Conservation (phyloP, 2,329 filamentous ascomycete species). For the Annulohypoxylon truncatum region DNA sequence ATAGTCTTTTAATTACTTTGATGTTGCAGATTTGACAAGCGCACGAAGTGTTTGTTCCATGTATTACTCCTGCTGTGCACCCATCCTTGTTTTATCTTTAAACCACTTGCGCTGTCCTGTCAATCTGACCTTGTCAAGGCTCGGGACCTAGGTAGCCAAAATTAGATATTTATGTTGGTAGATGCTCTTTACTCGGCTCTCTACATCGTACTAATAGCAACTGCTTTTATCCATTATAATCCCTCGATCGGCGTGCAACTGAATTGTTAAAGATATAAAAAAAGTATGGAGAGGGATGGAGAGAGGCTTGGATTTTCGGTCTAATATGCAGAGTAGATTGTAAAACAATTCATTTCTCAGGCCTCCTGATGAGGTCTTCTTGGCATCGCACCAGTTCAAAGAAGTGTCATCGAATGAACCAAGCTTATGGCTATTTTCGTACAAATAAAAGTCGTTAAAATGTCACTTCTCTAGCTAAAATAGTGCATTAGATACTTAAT, state of each 20-base stretch:
- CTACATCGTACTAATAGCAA: not conserved
- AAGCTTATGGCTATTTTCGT: not conserved
- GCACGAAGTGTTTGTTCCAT: constrained; percentile 13
- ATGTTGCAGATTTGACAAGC: constrained; percentile 1
- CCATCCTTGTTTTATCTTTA: constrained; percentile 36
- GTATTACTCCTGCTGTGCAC: constrained; percentile 20
- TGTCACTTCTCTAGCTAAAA: constrained; percentile 8
- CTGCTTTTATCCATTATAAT: not conserved
- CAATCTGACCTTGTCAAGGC: constrained; percentile 15
- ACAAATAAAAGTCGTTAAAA: constrained; percentile 2
- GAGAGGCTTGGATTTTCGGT: not conserved
- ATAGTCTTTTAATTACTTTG: not conserved
- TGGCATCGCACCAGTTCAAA: constrained; percentile 12
- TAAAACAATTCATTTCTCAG: constrained; percentile 30
- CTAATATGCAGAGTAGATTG: constrained; percentile 7
- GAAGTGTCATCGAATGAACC: constrained; percentile 10
- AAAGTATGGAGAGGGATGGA: not conserved
- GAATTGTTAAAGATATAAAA: not conserved
- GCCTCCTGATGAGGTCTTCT: constrained; percentile 14
- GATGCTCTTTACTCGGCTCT: not conserved
- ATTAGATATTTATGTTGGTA: constrained; percentile 5
- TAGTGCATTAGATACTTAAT: constrained; percentile 3
- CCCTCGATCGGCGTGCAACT: constrained; percentile 5
- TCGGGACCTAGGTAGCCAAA: not conserved
- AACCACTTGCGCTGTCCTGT: not conserved